Base-by-base conservation (phyloP, 768 basidiomycete species). In the Trametes elegans region DNA sequence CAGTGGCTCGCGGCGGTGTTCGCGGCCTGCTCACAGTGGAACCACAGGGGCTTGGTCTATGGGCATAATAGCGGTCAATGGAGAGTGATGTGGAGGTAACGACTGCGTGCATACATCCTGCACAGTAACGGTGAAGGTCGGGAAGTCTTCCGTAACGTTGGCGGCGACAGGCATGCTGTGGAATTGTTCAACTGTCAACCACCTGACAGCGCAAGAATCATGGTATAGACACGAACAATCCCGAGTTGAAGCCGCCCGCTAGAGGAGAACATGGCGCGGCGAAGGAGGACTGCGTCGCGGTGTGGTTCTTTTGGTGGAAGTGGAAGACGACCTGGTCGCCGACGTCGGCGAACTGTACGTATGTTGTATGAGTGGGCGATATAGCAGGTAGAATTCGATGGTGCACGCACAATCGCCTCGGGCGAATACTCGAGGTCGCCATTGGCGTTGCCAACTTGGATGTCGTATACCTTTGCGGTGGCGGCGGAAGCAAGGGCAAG, bases 241-340 rank as follows among this genome's bases (percentile, higher is more conserved):
- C 82, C 53, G 81, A 81, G 62, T 76, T 70, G 60, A 83, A 73
- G 21, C 82, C 83, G 34, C 78, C 79, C 4, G 76, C 74, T 49
- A 76, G 75, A 49, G 56, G 64, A 36, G 77, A 74, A 66, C 83
- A 86, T n/a, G 84, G 84, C 58, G 62, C 56, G 1, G 66, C 65
- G 48, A 75, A 72, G 10, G 70, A 70, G 2, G 67, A 69, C 60
- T 70, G 71, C 27, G 68, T 68, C 16, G 64, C 70, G 5, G 70
- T 66, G 60, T 71, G 68, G 68, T 83, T 83, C 62, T 71, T 82
- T 36, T 79, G 76, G 54, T 78, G 70, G 71, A 84, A 85, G 56
- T 79, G 77, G 73, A 83, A 85, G 55, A 80, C 74, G 43, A 85
- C 81, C 66, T 80, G 79, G 66, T 85, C 83, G 47, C 82, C 82